Percentiles rank a stretch among this genome's conserved stretches.
Conservation (phyloP, 495 filamentous ascomycete species). For the Hypomontagnella submonticulosa region DNA sequence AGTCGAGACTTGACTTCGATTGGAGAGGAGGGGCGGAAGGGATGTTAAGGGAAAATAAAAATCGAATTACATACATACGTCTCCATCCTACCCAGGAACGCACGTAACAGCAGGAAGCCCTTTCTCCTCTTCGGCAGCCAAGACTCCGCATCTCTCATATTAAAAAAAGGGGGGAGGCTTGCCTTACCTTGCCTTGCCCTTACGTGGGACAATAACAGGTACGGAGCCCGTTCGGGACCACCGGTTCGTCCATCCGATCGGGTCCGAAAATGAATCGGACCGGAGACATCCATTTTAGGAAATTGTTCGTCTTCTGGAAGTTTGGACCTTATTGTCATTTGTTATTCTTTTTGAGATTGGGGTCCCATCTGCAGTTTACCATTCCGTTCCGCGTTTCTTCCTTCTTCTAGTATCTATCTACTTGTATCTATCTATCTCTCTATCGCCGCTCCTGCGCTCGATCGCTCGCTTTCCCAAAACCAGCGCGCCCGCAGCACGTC, state of each 20-base stretch:
- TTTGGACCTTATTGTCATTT: not conserved
- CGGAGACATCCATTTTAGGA: conserved; percentile 30
- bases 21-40: conserved; percentile 8
- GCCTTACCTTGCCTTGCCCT: too few relatives aligned
- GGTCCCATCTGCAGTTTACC: conserved; percentile 4
- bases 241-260: conserved; percentile 40
- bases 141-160: conserved; percentile 34
- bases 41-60: conserved; percentile 4
- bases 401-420: not conserved
- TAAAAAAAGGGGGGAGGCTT: not conserved
- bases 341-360: not conserved
- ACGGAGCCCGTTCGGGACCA: conserved; percentile 37
- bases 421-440: not conserved
- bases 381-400: not conserved
- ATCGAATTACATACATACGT: conserved; percentile 9
- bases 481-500: too few relatives aligned
- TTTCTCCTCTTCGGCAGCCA: conserved; percentile 28
- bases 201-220: conserved; percentile 5
- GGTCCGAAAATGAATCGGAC: conserved; percentile 44
- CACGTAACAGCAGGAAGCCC: not conserved
- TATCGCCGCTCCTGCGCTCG: too few relatives aligned
- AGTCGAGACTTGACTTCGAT: conserved; percentile 26
- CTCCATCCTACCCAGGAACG: not conserved
- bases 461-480: not conserved
- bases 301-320: conserved; percentile 7